These are phyloP conservation scores for Raphanus raphanistrum DNA, from an alignment of 345 rosid genomes.

Conservation along the genomic window DNA sequence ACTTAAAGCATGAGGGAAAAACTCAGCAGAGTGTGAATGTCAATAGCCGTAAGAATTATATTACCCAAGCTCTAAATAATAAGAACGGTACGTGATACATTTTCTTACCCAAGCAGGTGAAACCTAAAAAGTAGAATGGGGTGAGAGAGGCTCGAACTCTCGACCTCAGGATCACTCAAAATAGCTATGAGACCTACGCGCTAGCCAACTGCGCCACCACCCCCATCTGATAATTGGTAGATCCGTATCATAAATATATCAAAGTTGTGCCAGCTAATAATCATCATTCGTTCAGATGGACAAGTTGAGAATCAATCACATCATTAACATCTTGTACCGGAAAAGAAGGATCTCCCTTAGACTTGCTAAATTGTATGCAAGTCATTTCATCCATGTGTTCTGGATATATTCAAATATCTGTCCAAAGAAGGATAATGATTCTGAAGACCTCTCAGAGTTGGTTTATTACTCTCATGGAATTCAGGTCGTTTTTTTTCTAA, in stretches of 20 bases:
- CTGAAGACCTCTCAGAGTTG: background rate
- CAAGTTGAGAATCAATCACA: background rate
- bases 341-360: background rate
- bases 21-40: no score
- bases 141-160: constrained; percentile 97
- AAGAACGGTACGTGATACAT: no score
- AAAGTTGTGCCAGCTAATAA: background rate
- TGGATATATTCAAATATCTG: background rate
- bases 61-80: no score
- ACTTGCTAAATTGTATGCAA: background rate
- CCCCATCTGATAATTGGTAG: constrained; percentile 34
- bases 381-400: background rate
- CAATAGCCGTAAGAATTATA: no score
- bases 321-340: background rate
- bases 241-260: background rate
- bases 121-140: constrained; percentile 41
- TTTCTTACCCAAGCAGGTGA: no score
- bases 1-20: no score
- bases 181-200: constrained; percentile 94
- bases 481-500: background rate
- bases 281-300: background rate
- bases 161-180: constrained; percentile 90
- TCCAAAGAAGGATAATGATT: background rate
- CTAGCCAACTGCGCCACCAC: constrained; percentile 99
- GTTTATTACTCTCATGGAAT: background rate